These are phyloP conservation scores for Penicillium sp. DNA, from an alignment of 2,329 filamentous ascomycete genomes.

Conservation along the genomic window DNA sequence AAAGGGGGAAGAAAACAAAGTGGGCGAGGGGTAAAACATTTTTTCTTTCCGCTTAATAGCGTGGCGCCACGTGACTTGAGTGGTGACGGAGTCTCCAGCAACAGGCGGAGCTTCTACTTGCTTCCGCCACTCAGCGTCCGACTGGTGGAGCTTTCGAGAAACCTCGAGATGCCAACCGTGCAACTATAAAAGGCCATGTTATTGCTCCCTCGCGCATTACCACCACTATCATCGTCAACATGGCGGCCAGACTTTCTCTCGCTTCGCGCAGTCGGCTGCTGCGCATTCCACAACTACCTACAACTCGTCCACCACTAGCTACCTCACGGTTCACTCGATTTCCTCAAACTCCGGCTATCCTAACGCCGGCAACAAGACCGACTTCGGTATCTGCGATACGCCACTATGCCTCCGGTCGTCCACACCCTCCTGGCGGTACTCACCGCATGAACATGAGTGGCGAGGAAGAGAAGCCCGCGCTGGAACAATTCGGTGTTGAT, in stretches of 20 bases:
- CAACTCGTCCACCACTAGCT: conserved; percentile 18
- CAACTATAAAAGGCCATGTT: conserved; percentile 9
- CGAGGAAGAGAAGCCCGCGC: conserved; percentile 71
- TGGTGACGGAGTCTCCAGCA: conserved; percentile 25
- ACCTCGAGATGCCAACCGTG: conserved; percentile 20
- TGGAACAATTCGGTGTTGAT: conserved; percentile 89
- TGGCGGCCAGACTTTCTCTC: conserved; percentile 34
- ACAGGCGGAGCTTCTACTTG: conserved; percentile 19
- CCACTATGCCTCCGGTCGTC: conserved; percentile 57
- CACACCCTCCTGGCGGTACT: conserved; percentile 84
- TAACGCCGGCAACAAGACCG: conserved; percentile 7
- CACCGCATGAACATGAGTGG: conserved; percentile 86
- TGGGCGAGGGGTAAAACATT: conserved; percentile 29
- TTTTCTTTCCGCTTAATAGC: conserved; percentile 28
- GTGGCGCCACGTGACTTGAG: conserved; percentile 28
- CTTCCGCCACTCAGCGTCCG: conserved; percentile 27
- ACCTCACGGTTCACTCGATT: conserved; percentile 19
- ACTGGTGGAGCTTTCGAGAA: conserved; percentile 38
- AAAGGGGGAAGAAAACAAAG: conserved; percentile 21
- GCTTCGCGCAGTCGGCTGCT: conserved; percentile 25
- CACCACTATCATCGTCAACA: conserved; percentile 8
- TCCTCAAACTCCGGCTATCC: conserved; percentile 17
- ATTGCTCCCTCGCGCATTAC: background rate
- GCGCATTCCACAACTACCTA: conserved; percentile 23
- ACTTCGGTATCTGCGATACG: conserved; percentile 22